Conservation (phyloP, 768 basidiomycete species). For the Russula sp. region DNA sequence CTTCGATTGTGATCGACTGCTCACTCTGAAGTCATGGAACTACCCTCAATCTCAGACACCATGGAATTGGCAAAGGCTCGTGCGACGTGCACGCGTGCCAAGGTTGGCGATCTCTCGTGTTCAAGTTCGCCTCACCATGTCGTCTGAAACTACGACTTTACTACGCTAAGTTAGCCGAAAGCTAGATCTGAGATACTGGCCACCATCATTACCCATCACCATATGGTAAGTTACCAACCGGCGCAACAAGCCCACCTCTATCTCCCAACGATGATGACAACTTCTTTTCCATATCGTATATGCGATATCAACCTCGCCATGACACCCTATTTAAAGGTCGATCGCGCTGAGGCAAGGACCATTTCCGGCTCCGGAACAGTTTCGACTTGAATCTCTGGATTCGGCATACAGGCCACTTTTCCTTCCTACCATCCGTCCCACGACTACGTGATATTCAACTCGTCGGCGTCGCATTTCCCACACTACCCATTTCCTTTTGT, state of each 20-base stretch:
- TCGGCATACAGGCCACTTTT: not conserved
- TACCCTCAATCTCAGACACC: not conserved
- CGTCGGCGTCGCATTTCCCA: not conserved
- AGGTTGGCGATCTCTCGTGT: slow-evolving; percentile 11
- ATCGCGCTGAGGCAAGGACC: not conserved
- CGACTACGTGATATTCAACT: slow-evolving; percentile 15
- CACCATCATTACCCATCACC: slow-evolving; percentile 14
- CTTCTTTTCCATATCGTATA: slow-evolving; percentile 1
- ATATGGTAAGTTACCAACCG: slow-evolving; percentile 7
- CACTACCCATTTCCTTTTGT: slow-evolving; percentile 14
- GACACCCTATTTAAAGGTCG: not conserved
- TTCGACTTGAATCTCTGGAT: not conserved
- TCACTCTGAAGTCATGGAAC: not conserved
- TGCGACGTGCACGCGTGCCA: slow-evolving; percentile 18
- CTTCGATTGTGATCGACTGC: slow-evolving; percentile 4
- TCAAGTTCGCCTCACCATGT: slow-evolving; percentile 9
- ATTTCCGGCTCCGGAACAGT: slow-evolving; percentile 9
- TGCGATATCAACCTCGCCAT: slow-evolving; percentile 9
- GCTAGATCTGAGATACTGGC: not conserved
- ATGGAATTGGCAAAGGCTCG: slow-evolving; percentile 20
- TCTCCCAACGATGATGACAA: slow-evolving; percentile 4
- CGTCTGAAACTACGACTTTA: slow-evolving; percentile 7
- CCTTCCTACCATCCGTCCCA: slow-evolving; percentile 7
- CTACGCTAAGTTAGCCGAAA: slow-evolving; percentile 1
- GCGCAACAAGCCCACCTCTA: not conserved